Conservation (phyloP, 2,329 filamentous ascomycete species). For the Scytalidium lignicola region DNA sequence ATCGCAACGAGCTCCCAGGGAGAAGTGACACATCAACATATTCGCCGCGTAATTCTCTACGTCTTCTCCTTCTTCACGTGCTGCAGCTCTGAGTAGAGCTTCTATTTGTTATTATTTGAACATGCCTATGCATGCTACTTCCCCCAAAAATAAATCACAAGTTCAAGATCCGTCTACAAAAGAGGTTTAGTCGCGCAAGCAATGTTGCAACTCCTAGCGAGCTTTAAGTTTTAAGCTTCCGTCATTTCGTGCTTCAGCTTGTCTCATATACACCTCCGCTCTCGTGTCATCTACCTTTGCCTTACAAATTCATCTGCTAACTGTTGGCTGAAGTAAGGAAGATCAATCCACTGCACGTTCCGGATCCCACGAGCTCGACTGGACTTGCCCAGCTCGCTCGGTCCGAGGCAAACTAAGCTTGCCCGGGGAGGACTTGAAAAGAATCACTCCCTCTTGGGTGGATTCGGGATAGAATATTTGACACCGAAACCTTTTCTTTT, state of each 20-base stretch:
- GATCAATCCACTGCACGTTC: background rate
- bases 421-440: background rate
- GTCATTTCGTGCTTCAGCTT: slow-evolving; percentile 22
- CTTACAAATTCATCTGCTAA: slow-evolving; percentile 18
- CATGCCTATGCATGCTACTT: no score
- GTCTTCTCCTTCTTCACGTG: background rate
- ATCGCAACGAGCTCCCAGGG: background rate
- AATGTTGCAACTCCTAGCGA: background rate
- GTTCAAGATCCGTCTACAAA: background rate
- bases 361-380: background rate
- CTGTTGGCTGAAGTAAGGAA: slow-evolving; percentile 1
- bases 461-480: no score
- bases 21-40: background rate
- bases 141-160: no score
- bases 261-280: slow-evolving; percentile 18
- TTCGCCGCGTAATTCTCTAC: no score
- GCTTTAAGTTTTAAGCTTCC: slow-evolving; percentile 20
- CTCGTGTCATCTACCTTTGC: slow-evolving; percentile 9
- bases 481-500: background rate
- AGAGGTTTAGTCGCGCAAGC: no score
- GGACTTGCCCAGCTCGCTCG: slow-evolving; percentile 1
- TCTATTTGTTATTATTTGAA: background rate
- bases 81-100: background rate
- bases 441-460: background rate
- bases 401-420: slow-evolving; percentile 5